Evolutionary conservation across 2,329 filamentous ascomycete species (phyloP).

Genomic region (Trichocomaceae sp.): DNA sequence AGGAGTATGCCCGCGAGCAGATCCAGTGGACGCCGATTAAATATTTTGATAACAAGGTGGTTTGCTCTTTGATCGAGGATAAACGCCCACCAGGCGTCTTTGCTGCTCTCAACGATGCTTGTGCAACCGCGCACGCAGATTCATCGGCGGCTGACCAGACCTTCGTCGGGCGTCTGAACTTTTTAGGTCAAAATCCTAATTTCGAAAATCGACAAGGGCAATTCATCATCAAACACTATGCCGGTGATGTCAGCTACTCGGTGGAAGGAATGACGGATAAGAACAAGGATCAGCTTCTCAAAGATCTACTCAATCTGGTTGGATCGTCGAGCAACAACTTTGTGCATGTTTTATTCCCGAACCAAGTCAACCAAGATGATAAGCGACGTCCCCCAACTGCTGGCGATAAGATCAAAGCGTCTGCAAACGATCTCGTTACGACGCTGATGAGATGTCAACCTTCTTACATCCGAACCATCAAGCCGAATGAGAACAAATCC

Average conservation of each 20-base stretch:
- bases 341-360: constrained; percentile 79
- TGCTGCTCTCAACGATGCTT: constrained; percentile 93
- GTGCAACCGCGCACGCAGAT: constrained; percentile 95
- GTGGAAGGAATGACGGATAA: constrained; percentile 98
- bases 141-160: constrained; percentile 89
- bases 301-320: constrained; percentile 84
- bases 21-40: constrained; percentile 99
- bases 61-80: constrained; percentile 94
- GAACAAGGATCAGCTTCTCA: constrained; percentile 96
- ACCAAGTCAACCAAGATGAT: constrained; percentile 93
- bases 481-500: constrained; percentile 98
- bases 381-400: constrained; percentile 88
- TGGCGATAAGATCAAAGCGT: constrained; percentile 90
- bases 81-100: constrained; percentile 85
- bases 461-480: constrained; percentile 97
- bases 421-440: constrained; percentile 88
- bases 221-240: constrained; percentile 98
- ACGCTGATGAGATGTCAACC: constrained; percentile 96
- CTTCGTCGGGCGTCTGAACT: constrained; percentile 88
- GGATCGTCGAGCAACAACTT: constrained; percentile 78
- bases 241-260: constrained; percentile 90
- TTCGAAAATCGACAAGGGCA: constrained; percentile 87
- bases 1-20: constrained; percentile 91
- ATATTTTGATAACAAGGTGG: constrained; percentile 99
- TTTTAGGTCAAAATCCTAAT: constrained; percentile 79